Conservation (phyloP, 2,329 filamentous ascomycete genomes). For the Cyclaneusma minus region DNA sequence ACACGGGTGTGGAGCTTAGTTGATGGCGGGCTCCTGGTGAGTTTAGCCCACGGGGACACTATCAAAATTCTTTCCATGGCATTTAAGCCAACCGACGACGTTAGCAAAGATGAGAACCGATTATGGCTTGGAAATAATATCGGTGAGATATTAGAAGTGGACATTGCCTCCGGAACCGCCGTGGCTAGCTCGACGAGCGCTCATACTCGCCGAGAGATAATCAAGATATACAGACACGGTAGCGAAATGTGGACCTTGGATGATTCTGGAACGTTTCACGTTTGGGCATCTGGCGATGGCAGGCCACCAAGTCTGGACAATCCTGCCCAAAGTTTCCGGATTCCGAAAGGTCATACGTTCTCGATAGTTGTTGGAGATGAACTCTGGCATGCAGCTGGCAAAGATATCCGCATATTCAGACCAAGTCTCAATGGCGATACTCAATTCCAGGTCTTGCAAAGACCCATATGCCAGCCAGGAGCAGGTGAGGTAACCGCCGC, state of each 20-base stretch:
- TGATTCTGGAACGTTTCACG: constrained; percentile 69
- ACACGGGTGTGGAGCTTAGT: constrained; percentile 79
- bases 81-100: constrained; percentile 69
- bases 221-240: constrained; percentile 71
- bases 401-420: constrained; percentile 71
- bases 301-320: constrained; percentile 61
- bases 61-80: constrained; percentile 65
- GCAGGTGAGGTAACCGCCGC: constrained; percentile 82
- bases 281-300: constrained; percentile 67
- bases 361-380: constrained; percentile 76
- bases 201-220: constrained; percentile 65
- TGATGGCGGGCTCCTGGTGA: constrained; percentile 70
- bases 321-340: constrained; percentile 57
- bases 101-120: constrained; percentile 65
- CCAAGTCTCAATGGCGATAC: constrained; percentile 52
- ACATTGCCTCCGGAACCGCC: constrained; percentile 59
- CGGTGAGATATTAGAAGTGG: constrained; percentile 81
- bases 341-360: constrained; percentile 71
- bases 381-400: constrained; percentile 78
- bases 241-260: constrained; percentile 92
- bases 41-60: constrained; percentile 69
- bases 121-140: constrained; percentile 84
- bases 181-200: constrained; percentile 52
- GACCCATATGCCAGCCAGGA: constrained; percentile 53
- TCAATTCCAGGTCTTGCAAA: constrained; percentile 61